Conservation (phyloP, 1,139 yeast genomes). For the Hanseniaspora uvarum region DNA sequence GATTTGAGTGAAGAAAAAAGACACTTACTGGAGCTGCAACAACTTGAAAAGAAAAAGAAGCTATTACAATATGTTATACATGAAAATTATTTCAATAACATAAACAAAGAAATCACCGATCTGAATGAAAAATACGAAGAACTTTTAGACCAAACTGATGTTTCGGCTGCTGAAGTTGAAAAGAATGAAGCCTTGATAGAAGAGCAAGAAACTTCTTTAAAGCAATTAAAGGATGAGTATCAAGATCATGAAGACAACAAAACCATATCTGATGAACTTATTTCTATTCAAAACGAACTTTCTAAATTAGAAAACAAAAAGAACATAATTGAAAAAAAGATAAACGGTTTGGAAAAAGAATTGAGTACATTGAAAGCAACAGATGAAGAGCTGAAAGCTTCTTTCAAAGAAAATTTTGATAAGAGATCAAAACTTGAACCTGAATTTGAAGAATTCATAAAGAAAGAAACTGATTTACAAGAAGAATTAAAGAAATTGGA, state of each 20-base stretch:
- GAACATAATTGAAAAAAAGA: slow-evolving; percentile 34
- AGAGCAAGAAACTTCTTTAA: slow-evolving; percentile 31
- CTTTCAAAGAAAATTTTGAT: slow-evolving; percentile 37
- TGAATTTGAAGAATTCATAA: slow-evolving; percentile 34
- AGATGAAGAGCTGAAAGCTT: slow-evolving; percentile 23
- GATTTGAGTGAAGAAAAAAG: slow-evolving; percentile 75
- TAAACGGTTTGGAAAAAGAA: slow-evolving; percentile 32
- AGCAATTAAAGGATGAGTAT: slow-evolving; percentile 30
- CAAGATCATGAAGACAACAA: slow-evolving; percentile 30
- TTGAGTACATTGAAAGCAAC: slow-evolving; percentile 29
- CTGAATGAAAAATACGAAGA: slow-evolving; percentile 52
- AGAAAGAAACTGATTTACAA: slow-evolving; percentile 38
- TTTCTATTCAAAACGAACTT: slow-evolving; percentile 35
- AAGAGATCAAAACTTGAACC: slow-evolving; percentile 40
- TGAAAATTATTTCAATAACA: slow-evolving; percentile 61
- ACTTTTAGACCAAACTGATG: slow-evolving; percentile 32
- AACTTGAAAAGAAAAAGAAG: slow-evolving; percentile 57
- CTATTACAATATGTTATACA: slow-evolving; percentile 64
- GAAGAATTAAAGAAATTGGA: slow-evolving; percentile 38
- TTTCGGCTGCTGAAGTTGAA: slow-evolving; percentile 30
- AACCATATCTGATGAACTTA: not conserved
- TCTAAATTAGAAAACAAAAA: slow-evolving; percentile 41
- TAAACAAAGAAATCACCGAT: slow-evolving; percentile 50
- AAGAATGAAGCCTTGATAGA: slow-evolving; percentile 41
- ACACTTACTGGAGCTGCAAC: slow-evolving; percentile 62